Conservation (phyloP, 495 filamentous ascomycete genomes). For the Eremomyces bilateralis region DNA sequence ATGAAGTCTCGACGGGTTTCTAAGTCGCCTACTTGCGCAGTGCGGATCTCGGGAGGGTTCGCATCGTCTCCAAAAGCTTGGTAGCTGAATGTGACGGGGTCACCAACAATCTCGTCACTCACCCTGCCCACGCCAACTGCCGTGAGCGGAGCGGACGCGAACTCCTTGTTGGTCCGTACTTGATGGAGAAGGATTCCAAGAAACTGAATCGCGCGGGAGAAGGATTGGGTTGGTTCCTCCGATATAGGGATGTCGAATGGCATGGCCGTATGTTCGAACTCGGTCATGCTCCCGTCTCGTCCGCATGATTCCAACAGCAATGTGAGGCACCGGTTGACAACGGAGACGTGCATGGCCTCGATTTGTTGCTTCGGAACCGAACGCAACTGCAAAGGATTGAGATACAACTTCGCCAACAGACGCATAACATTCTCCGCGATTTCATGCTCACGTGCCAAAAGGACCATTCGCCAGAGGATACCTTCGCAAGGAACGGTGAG, state of each 20-base stretch:
- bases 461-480: constrained; percentile 62
- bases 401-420: constrained; percentile 52
- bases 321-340: constrained; percentile 45
- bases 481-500: constrained; percentile 42
- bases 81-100: constrained; percentile 40
- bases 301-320: neutral
- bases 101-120: constrained; percentile 1
- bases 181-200: neutral
- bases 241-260: constrained; percentile 1
- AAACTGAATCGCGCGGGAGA: constrained; percentile 1
- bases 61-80: constrained; percentile 46
- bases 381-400: constrained; percentile 29
- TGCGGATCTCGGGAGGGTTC: constrained; percentile 29
- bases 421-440: constrained; percentile 47
- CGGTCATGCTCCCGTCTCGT: no score
- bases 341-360: constrained; percentile 50
- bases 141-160: neutral
- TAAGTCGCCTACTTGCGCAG: constrained; percentile 38
- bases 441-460: constrained; percentile 43
- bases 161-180: neutral
- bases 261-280: neutral
- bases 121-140: neutral
- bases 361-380: constrained; percentile 25
- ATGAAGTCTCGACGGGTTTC: constrained; percentile 46
- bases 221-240: constrained; percentile 1